A percentile compares a stretch with the other conserved stretches of the same genome.
Conservation (phyloP, 805 yeast genomes). For the Saitoella complicata region DNA sequence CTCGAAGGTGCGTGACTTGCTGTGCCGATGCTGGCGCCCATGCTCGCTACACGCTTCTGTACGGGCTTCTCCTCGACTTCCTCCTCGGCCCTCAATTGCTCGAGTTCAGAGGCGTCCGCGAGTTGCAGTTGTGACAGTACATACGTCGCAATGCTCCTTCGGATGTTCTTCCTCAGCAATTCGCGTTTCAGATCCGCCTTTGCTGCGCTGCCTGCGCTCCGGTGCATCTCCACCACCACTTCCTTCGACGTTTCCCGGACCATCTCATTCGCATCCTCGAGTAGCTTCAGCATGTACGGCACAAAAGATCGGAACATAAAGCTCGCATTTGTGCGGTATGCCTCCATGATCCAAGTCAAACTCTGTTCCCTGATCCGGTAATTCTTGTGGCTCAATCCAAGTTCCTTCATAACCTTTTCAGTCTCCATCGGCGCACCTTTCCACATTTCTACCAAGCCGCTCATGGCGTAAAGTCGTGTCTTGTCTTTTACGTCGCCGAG, state of each 20-base stretch:
- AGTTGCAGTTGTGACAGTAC: conserved; percentile 2
- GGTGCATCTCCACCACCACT: conserved; percentile 26
- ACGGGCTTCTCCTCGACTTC: neutral
- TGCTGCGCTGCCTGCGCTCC: conserved; percentile 18
- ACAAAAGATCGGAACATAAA: conserved; percentile 21
- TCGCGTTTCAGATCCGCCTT: conserved; percentile 6
- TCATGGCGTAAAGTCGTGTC: conserved; percentile 17
- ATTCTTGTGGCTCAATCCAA: conserved; percentile 18
- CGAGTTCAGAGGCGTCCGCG: conserved; percentile 6
- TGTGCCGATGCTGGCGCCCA: neutral
- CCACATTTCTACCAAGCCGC: conserved; percentile 25
- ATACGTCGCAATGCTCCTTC: neutral
- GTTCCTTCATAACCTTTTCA: conserved; percentile 19
- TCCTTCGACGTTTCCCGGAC: conserved; percentile 17
- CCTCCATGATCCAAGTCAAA: conserved; percentile 14
- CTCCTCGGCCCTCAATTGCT: neutral
- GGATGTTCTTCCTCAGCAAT: conserved; percentile 3
- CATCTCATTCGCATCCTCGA: conserved; percentile 15
- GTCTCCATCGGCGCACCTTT: conserved; percentile 21
- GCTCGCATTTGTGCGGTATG: conserved; percentile 16
- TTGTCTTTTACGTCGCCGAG: conserved; percentile 19
- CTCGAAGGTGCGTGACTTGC: neutral
- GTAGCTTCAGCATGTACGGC: conserved; percentile 18
- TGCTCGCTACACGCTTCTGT: neutral
- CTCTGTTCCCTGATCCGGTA: conserved; percentile 15